Conservation (phyloP, 2,329 filamentous ascomycete genomes). For the Colletotrichum gigasporum region DNA sequence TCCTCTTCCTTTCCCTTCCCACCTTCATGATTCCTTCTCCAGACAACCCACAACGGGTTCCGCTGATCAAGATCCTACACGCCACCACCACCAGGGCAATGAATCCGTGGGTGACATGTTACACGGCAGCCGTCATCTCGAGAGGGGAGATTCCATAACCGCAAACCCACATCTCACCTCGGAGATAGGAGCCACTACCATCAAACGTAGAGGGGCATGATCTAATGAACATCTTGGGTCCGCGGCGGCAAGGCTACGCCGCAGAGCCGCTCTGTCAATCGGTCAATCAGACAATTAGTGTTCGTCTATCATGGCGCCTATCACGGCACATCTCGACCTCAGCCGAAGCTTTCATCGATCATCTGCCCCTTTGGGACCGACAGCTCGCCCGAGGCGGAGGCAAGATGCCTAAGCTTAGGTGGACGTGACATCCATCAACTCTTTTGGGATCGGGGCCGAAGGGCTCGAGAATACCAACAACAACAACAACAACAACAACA, state of each 20-base stretch:
- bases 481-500: no score
- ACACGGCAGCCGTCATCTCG: background rate
- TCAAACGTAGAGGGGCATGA: background rate
- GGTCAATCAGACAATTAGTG: background rate
- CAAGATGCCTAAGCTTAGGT: no score
- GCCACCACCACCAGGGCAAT: background rate
- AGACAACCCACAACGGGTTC: conserved; percentile 1
- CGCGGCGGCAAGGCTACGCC: background rate
- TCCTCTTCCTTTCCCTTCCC: background rate
- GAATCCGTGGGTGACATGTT: background rate
- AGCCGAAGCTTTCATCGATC: no score
- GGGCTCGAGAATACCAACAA: no score
- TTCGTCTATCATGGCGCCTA: background rate
- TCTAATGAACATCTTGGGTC: background rate
- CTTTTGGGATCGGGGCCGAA: no score
- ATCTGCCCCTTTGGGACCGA: background rate
- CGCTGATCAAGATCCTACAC: conserved; percentile 19
- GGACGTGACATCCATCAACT: no score
- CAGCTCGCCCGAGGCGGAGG: background rate
- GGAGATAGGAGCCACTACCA: background rate
- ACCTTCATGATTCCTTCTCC: background rate
- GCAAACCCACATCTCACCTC: background rate
- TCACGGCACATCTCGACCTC: background rate
- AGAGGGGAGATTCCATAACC: background rate
- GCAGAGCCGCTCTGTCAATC: background rate